phyloP scores from a whole-genome alignment of 345 rosid genomes.

The Eucalyptus melliodora region DNA sequence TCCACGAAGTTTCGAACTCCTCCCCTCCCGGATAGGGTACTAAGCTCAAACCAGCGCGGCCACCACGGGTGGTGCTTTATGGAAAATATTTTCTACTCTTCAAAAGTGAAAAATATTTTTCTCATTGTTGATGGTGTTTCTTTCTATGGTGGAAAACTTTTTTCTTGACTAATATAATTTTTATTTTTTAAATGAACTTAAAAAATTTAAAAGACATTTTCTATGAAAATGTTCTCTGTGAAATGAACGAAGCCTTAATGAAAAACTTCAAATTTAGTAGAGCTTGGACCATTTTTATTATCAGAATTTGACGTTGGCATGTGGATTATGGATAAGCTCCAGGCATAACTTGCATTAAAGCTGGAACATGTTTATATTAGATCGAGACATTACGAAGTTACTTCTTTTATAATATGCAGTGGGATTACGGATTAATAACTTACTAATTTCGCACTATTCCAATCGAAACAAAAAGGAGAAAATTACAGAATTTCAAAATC shows the following conservation, averaged over 20 bases:
- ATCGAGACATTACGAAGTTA: not conserved
- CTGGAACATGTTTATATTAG: not conserved
- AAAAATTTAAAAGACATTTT: rapidly evolving
- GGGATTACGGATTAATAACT: not conserved
- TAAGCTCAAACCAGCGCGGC: too few species aligned
- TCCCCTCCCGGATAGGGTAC: too few species aligned
- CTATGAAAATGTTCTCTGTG: rapidly evolving
- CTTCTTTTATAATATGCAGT: not conserved
- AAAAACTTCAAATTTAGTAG: not conserved
- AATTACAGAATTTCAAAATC: not conserved
- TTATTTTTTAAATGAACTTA: too few species aligned
- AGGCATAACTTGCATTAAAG: not conserved
- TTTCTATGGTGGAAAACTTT: too few species aligned
- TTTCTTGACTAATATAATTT: too few species aligned
- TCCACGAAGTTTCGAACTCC: too few species aligned
- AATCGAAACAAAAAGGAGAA: not conserved
- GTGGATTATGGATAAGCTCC: not conserved
- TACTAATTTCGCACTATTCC: not conserved
- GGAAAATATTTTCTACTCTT: too few species aligned
- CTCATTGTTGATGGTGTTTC: too few species aligned
- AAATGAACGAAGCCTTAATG: too few species aligned
- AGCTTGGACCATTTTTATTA: not conserved
- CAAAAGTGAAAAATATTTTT: rapidly evolving
- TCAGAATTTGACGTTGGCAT: rapidly evolving
- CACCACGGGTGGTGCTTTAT: too few species aligned